Conservation (phyloP, 805 yeast genomes). For the Peterozyma xylosa region DNA sequence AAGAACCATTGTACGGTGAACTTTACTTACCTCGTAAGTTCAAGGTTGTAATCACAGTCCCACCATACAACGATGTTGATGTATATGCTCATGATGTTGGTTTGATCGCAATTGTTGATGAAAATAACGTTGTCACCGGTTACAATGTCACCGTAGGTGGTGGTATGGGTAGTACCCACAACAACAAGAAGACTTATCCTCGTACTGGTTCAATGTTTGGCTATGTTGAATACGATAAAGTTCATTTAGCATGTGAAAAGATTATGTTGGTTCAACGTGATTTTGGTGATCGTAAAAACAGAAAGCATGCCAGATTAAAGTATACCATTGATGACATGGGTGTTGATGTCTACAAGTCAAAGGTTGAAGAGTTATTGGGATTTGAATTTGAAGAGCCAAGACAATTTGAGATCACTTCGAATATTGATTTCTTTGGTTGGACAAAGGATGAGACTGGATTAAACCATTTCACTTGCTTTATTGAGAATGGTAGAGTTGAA, state of each 20-base stretch:
- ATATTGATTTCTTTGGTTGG: conserved; percentile 94
- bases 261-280: conserved; percentile 93
- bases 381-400: conserved; percentile 62
- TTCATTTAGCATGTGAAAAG: conserved; percentile 78
- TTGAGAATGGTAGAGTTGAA: conserved; percentile 95
- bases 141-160: conserved; percentile 92
- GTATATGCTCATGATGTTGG: conserved; percentile 96
- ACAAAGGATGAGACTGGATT: conserved; percentile 73
- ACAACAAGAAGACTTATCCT: conserved; percentile 94
- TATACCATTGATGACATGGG: conserved; percentile 93
- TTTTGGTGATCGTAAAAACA: conserved; percentile 87
- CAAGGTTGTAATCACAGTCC: conserved; percentile 90
- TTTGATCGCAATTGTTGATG: conserved; percentile 75
- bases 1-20: conserved; percentile 85
- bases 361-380: conserved; percentile 82
- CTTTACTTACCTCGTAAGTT: conserved; percentile 91
- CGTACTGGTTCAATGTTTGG: conserved; percentile 89
- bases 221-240: conserved; percentile 57
- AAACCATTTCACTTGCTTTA: conserved; percentile 88
- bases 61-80: conserved; percentile 95
- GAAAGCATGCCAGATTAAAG: conserved; percentile 97
- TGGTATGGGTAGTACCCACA: conserved; percentile 98
- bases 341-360: conserved; percentile 70
- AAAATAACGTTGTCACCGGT: conserved; percentile 59
- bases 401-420: conserved; percentile 73